Percentiles rank a stretch among this genome's conserved stretches.
Conservation (phyloP, 108 stramenopile genomes). For the Cyclostephanos invisitatus region DNA sequence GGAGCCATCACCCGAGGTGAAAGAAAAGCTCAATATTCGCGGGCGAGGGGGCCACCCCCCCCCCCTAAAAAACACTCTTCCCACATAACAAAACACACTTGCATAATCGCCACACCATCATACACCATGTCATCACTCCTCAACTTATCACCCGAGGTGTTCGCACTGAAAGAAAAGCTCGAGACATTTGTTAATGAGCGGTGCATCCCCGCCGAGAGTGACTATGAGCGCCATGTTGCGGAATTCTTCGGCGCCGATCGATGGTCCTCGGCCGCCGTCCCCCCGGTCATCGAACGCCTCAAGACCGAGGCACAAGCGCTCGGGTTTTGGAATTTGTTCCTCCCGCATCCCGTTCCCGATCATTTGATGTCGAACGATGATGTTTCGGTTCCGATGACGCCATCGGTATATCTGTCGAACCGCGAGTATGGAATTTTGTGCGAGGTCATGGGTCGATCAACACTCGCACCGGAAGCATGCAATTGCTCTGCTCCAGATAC, state of each 20-base stretch:
- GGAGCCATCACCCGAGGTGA: too few species aligned
- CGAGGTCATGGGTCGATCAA: slow-evolving; percentile 89
- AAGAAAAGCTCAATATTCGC: too few species aligned
- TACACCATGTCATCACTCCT: slow-evolving; percentile 20
- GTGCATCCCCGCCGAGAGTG: slow-evolving; percentile 82
- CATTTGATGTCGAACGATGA: slow-evolving; percentile 26
- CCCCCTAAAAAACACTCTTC: not conserved
- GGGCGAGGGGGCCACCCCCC: not conserved
- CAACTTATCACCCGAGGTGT: slow-evolving; percentile 9
- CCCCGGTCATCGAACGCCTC: slow-evolving; percentile 65
- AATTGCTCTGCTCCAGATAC: slow-evolving; percentile 97
- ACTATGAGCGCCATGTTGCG: slow-evolving; percentile 65
- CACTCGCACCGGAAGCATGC: slow-evolving; percentile 90
- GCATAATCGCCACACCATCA: not conserved
- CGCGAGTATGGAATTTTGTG: slow-evolving; percentile 86
- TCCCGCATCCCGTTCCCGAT: slow-evolving; percentile 58
- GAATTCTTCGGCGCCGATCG: slow-evolving; percentile 57
- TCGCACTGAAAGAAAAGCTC: slow-evolving; percentile 57
- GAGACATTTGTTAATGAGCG: slow-evolving; percentile 72
- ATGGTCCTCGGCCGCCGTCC: slow-evolving; percentile 70
- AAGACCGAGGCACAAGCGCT: slow-evolving; percentile 65
- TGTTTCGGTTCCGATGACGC: slow-evolving; percentile 35
- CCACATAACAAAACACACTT: not conserved
- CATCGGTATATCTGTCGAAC: slow-evolving; percentile 56
- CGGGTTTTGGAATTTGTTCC: slow-evolving; percentile 91